Conservation (phyloP, 345 rosid genomes). For the Eucalyptus brandiana region DNA sequence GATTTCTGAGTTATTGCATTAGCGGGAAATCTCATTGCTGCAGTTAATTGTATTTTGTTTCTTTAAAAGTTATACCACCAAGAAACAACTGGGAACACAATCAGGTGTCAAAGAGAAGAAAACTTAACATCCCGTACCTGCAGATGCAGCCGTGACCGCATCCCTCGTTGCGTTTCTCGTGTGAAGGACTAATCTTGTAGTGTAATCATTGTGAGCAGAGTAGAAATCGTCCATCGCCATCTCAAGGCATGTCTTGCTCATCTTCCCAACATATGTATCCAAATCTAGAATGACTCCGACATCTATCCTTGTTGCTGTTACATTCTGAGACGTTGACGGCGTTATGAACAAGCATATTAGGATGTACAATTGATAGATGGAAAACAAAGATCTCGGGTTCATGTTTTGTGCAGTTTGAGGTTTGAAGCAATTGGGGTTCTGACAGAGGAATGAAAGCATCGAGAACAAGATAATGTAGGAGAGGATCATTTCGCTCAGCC, state of each 20-base stretch:
- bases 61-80: not conserved
- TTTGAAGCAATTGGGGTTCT: not conserved
- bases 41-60: not conserved
- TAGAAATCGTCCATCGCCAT: slow-evolving; percentile 54
- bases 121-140: slow-evolving; percentile 16
- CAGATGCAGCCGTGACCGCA: slow-evolving; percentile 41
- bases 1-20: not conserved
- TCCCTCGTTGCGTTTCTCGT: slow-evolving; percentile 23
- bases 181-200: slow-evolving; percentile 29
- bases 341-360: not conserved
- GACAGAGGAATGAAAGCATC: not conserved
- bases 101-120: not conserved
- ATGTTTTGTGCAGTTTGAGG: not conserved
- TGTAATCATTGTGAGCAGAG: slow-evolving; percentile 6
- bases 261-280: not conserved
- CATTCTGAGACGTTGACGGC: not conserved
- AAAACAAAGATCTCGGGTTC: not conserved
- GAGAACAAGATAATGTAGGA: not conserved
- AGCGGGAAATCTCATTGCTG: not conserved
- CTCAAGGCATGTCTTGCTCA: slow-evolving; percentile 26
- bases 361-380: not conserved
- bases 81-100: not conserved
- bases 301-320: not conserved
- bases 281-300: slow-evolving; percentile 38
- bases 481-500: not conserved